These are phyloP conservation scores for Turnera subulata DNA, from an alignment of 345 rosid genomes.

Conservation along the genomic window DNA sequence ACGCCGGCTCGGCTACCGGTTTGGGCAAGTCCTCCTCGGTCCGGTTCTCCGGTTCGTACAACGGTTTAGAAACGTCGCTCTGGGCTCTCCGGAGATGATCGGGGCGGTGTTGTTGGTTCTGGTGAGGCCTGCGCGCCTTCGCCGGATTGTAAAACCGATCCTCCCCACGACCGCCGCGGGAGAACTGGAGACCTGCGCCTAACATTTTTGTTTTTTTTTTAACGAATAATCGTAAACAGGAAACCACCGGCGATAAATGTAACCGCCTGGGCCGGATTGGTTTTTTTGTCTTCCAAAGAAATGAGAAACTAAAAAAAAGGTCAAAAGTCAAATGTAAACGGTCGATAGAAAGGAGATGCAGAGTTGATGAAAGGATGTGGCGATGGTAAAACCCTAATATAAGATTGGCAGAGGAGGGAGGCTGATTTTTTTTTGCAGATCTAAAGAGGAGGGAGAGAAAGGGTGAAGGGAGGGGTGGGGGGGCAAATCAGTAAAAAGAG, in stretches of 20 bases:
- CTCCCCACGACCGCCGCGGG: slow-evolving; percentile 36
- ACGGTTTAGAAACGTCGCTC: slow-evolving; percentile 31
- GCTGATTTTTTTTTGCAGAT: neutral
- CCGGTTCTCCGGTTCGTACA: slow-evolving; percentile 13
- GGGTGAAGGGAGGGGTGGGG: neutral
- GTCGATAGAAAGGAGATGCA: slow-evolving; percentile 3
- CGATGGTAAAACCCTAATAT: slow-evolving; percentile 8
- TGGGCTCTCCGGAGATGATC: slow-evolving; percentile 42
- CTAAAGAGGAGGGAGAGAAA: slow-evolving; percentile 1
- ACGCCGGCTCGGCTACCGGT: slow-evolving; percentile 15
- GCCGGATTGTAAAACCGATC: slow-evolving; percentile 37
- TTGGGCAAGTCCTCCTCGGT: slow-evolving; percentile 16
- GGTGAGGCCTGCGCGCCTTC: slow-evolving; percentile 38
- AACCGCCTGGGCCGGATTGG: no score
- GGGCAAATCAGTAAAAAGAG: slow-evolving; percentile 19
- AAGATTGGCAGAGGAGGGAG: neutral
- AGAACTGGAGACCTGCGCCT: slow-evolving; percentile 45
- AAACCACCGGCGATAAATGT: no score
- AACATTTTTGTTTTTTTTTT: slow-evolving; percentile 29
- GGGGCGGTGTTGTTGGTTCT: slow-evolving; percentile 19
- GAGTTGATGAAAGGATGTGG: neutral
- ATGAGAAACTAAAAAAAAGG: neutral
- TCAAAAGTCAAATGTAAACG: slow-evolving; percentile 5
- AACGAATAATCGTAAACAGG: no score
- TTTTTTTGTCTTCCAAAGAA: no score